phyloP scores from a whole-genome alignment of 73 alveolate species.

The Paramecium sonneborni region DNA sequence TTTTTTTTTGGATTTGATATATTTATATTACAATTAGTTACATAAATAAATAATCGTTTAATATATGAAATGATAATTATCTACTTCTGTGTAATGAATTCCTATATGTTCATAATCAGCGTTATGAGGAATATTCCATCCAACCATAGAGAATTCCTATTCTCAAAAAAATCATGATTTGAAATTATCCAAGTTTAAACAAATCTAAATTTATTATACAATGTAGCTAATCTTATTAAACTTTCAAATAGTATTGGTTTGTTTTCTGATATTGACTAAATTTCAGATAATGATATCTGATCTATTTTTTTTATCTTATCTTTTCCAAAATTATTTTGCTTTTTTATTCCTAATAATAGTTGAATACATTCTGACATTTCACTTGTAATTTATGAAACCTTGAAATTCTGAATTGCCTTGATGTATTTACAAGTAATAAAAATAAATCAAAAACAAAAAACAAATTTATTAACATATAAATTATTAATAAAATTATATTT shows the following conservation, averaged over 20 bases:
- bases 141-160: not conserved
- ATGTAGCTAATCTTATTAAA: not conserved
- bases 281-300: not conserved
- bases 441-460: not conserved
- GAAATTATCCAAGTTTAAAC: not conserved
- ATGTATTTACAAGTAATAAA: not conserved
- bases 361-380: constrained; percentile 8
- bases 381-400: not conserved
- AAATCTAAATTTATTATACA: not conserved
- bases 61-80: not conserved
- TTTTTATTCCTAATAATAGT: constrained; percentile 5
- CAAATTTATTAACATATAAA: not conserved
- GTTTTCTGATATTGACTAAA: not conserved
- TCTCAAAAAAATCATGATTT: constrained; percentile 11
- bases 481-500: not conserved
- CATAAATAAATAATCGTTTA: no score
- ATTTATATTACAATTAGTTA: not conserved
- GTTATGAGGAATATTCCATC: constrained; percentile 20
- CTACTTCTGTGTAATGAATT: not conserved
- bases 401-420: constrained; percentile 7
- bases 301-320: not conserved
- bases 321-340: not conserved
- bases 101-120: not conserved
- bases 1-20: not conserved
- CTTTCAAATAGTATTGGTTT: not conserved